Evolutionary conservation across 2,329 filamentous ascomycete genomes (phyloP), one percentile per base, ranked within the genome.

Genomic region (Arthrobotrys musiformis): DNA sequence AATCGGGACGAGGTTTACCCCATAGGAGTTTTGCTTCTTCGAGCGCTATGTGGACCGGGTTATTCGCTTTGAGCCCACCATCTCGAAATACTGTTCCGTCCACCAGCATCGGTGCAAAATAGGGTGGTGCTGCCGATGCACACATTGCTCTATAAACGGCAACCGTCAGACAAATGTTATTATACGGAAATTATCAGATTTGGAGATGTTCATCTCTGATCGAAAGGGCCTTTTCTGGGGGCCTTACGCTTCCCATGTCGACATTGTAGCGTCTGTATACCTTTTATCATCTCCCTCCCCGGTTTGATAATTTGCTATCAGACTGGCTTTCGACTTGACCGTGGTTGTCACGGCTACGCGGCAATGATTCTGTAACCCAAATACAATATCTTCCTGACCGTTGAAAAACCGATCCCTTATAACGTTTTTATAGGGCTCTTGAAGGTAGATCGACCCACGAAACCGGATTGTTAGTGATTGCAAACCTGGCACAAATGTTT

Each of bases 31-130:
- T 33, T 24, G 64, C 7, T 46, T 69, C 64, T 8, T 60, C 28
- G 2, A 46, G 13, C 9, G 64, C 64, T 22, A 46, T 1, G 9
- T 40, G 35, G 17, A 60, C 26, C 13, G 64, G 64, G 17, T 69
- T 69, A 19, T 60, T 69, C 3, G 46, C 64, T 24, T 24, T 60
- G 17, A 69, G 64, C 11, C 50, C 64, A 15, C 64, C 64, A n/a
- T 69, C 64, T 8, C 52, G 22, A 24, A 26, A 69, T 26, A 19
- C 13, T 6, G 4, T 15, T 17, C 64, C 64, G 1, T 2, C n/a
- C 7, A 35, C 1, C 3, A 2, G n/a, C 26, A 24, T 22, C 4
- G 64, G 50, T 7, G 22, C 24, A 15, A 69, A 48, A 24, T 69
- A 69, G 15, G 26, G 6, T 4, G 64, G 64, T 9, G 64, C 40